Percentiles rank a stretch among this genome's conserved stretches.
phyloP scores from a whole-genome alignment of 306 rosid species.

The Canavalia gladiata region DNA sequence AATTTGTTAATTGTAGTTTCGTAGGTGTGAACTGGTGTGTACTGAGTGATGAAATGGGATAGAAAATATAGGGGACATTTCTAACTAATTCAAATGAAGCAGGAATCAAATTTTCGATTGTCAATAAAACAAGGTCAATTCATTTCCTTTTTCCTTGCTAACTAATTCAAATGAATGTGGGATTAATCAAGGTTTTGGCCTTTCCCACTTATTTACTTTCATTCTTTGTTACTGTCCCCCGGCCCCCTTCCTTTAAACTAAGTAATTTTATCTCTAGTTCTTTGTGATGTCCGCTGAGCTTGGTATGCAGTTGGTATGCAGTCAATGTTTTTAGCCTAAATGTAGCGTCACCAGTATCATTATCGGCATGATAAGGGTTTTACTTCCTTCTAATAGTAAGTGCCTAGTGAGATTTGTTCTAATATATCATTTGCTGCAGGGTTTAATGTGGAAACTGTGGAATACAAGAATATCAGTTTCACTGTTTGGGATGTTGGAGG shows the following conservation, averaged over 20 bases:
- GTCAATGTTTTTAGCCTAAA: background rate
- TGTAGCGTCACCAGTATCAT: background rate
- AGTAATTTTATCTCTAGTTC: background rate
- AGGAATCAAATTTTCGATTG: background rate
- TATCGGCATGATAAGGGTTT: background rate
- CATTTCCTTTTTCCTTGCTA: background rate
- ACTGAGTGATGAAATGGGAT: background rate
- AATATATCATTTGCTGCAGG: conserved; percentile 59
- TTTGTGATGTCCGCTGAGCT: background rate
- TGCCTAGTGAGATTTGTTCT: conserved; percentile 10
- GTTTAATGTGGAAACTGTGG: conserved; percentile 96
- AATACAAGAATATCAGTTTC: conserved; percentile 95
- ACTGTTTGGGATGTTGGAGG: conserved; percentile 99
- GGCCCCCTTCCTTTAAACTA: no score
- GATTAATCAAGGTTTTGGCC: background rate
- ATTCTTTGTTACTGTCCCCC: background rate
- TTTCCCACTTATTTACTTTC: background rate
- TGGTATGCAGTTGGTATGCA: background rate
- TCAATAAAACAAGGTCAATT: background rate
- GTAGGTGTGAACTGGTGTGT: background rate
- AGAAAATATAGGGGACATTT: background rate
- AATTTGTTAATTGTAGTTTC: background rate
- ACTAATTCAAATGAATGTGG: background rate
- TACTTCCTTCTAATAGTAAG: background rate
- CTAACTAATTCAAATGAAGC: conserved; percentile 6